A percentile compares a stretch with the other conserved stretches of the same genome.
phyloP scores from a whole-genome alignment of 2,329 filamentous ascomycete species.

The Metarhizium brunneum region DNA sequence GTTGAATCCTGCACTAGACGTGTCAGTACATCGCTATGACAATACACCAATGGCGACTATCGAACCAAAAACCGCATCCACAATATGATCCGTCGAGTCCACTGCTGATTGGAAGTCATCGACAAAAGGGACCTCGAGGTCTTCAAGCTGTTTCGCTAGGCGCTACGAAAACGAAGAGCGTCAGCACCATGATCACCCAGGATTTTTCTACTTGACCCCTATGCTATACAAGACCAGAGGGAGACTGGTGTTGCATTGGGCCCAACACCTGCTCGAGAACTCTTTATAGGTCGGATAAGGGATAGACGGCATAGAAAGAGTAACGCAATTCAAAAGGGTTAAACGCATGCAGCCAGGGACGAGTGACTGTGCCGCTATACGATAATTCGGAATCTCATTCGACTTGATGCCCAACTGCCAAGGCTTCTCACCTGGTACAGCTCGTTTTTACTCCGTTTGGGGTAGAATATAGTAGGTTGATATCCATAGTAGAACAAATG shows the following conservation, averaged over 20 bases:
- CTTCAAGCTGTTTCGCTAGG: constrained; percentile 73
- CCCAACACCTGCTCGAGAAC: not conserved
- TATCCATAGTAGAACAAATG: constrained; percentile 92
- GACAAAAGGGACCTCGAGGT: constrained; percentile 75
- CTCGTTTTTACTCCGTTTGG: constrained; percentile 83
- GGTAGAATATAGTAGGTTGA: constrained; percentile 80
- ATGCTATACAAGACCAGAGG: not conserved
- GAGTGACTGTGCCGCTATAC: not conserved
- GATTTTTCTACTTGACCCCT: not conserved
- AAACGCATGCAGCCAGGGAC: not conserved
- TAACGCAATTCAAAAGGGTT: constrained; percentile 1
- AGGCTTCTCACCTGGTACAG: constrained; percentile 61
- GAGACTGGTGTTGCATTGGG: not conserved
- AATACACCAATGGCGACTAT: constrained; percentile 7
- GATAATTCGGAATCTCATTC: not conserved
- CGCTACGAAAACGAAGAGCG: constrained; percentile 45
- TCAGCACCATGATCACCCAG: not conserved
- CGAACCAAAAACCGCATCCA: constrained; percentile 88
- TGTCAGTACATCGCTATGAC: not conserved
- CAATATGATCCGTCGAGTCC: constrained; percentile 62
- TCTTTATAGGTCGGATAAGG: not conserved
- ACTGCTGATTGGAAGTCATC: constrained; percentile 67
- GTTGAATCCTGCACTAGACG: constrained; percentile 58
- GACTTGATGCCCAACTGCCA: not conserved
- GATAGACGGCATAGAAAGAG: constrained; percentile 1